A percentile compares a stretch with the other conserved stretches of the same genome.
phyloP scores from a whole-genome alignment of 1,139 yeast species.

The Geotrichum klebahnii region DNA sequence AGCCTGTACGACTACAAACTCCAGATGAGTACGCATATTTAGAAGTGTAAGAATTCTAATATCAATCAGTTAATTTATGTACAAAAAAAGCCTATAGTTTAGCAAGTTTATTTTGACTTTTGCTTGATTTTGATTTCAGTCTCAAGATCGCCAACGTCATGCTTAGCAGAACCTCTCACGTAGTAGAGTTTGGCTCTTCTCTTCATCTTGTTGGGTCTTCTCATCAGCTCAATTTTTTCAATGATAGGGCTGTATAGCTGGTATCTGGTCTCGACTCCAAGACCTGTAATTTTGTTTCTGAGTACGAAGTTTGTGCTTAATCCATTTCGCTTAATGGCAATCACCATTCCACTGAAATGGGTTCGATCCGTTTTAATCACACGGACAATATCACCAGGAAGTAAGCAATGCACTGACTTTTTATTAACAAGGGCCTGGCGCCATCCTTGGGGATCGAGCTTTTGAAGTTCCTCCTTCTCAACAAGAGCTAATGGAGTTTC shows the following conservation, averaged over 20 bases:
- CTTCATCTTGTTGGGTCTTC: constrained; percentile 67
- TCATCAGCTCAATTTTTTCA: constrained; percentile 66
- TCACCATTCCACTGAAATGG: constrained; percentile 68
- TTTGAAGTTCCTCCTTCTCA: constrained; percentile 48
- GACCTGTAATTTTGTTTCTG: constrained; percentile 71
- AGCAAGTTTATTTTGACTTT: neutral
- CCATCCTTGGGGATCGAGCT: constrained; percentile 69
- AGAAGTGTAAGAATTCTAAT: constrained; percentile 7
- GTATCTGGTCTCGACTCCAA: constrained; percentile 77
- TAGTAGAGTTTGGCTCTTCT: constrained; percentile 79
- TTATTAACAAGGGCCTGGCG: constrained; percentile 60
- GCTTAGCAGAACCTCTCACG: constrained; percentile 67
- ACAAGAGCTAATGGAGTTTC: constrained; percentile 29
- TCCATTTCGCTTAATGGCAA: constrained; percentile 68
- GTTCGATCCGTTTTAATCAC: constrained; percentile 68
- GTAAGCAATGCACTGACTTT: constrained; percentile 49
- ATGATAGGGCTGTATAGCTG: constrained; percentile 76
- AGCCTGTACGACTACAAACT: constrained; percentile 14
- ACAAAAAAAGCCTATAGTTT: neutral
- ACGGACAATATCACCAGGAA: constrained; percentile 79
- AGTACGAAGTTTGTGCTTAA: constrained; percentile 68
- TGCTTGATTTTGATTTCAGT: constrained; percentile 30
- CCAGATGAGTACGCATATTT: constrained; percentile 17
- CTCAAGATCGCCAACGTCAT: constrained; percentile 79
- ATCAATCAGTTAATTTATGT: constrained; percentile 1